Conservation (phyloP, 306 rosid genomes). For the Potentilla sterilis region DNA sequence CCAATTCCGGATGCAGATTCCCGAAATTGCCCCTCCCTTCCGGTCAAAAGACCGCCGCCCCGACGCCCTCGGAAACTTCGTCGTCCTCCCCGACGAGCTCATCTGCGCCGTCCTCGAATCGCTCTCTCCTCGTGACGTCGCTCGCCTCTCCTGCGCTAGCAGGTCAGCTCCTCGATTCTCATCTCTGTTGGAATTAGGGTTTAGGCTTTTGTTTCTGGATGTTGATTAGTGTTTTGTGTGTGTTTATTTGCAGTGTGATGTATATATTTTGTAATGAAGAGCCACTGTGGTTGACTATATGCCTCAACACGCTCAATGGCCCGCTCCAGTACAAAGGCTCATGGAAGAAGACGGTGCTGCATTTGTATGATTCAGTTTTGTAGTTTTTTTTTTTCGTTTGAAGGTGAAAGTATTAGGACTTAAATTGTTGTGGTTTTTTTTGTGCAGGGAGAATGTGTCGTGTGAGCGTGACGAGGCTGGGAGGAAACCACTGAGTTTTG, state of each 20-base stretch:
- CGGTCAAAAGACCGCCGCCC: constrained; percentile 60
- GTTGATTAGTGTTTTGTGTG: not conserved
- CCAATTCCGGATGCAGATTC: constrained; percentile 36
- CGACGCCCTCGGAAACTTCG: constrained; percentile 77
- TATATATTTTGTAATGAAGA: constrained; percentile 87
- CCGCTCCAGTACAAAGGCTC: constrained; percentile 73
- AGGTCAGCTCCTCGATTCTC: constrained; percentile 39
- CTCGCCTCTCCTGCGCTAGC: constrained; percentile 88
- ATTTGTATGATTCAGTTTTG: constrained; percentile 46
- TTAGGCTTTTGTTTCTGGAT: not conserved
- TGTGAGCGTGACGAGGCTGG: constrained; percentile 34
- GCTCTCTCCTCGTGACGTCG: constrained; percentile 66
- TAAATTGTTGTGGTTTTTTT: not conserved
- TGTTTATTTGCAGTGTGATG: constrained; percentile 61
- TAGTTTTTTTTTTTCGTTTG: not conserved
- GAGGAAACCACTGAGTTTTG: constrained; percentile 49
- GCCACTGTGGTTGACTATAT: constrained; percentile 82
- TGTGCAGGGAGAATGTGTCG: constrained; percentile 58
- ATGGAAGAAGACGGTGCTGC: constrained; percentile 84
- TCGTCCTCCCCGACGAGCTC: constrained; percentile 76
- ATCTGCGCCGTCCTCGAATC: constrained; percentile 61
- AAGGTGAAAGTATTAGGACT: not conserved
- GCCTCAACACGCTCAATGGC: constrained; percentile 59
- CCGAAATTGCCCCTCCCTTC: constrained; percentile 7
- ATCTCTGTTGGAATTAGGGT: not conserved